Evolutionary conservation across 306 rosid genomes (phyloP).

Genomic region (Lupinus albus): DNA sequence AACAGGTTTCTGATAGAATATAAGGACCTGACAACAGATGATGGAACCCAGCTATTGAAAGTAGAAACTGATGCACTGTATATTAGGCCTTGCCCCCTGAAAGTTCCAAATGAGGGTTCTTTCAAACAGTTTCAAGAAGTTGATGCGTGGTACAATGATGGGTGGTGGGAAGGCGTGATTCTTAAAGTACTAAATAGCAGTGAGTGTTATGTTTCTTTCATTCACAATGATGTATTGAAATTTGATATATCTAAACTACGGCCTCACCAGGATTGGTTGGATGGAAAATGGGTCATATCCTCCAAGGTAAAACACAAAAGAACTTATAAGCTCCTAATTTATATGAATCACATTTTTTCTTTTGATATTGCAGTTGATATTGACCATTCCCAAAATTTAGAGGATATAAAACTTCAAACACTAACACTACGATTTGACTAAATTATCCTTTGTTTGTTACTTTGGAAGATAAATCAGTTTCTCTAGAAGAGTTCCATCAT

Average conservation of each 20-base stretch:
- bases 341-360: not conserved
- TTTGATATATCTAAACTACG: slow-evolving; percentile 44
- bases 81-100: slow-evolving; percentile 57
- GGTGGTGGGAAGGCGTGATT: slow-evolving; percentile 65
- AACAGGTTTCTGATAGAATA: slow-evolving; percentile 52
- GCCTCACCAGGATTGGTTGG: slow-evolving; percentile 54
- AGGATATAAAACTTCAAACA: slow-evolving; percentile 15
- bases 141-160: slow-evolving; percentile 58
- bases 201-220: slow-evolving; percentile 49
- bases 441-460: slow-evolving; percentile 25
- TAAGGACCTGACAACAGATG: slow-evolving; percentile 45
- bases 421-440: not conserved
- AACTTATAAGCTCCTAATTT: slow-evolving; percentile 17
- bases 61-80: slow-evolving; percentile 39
- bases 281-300: slow-evolving; percentile 50
- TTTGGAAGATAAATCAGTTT: slow-evolving; percentile 5
- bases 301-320: slow-evolving; percentile 46
- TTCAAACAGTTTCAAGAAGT: slow-evolving; percentile 48
- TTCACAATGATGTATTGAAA: slow-evolving; percentile 34
- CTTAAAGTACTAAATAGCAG: slow-evolving; percentile 31
- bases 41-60: slow-evolving; percentile 41
- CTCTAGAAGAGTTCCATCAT: slow-evolving; percentile 21
- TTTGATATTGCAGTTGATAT: not conserved
- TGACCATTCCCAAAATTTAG: not conserved
- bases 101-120: slow-evolving; percentile 25